Conservation (phyloP, 202 grass and related monocot species). For the Schoenoplectus tabernaemontani region DNA sequence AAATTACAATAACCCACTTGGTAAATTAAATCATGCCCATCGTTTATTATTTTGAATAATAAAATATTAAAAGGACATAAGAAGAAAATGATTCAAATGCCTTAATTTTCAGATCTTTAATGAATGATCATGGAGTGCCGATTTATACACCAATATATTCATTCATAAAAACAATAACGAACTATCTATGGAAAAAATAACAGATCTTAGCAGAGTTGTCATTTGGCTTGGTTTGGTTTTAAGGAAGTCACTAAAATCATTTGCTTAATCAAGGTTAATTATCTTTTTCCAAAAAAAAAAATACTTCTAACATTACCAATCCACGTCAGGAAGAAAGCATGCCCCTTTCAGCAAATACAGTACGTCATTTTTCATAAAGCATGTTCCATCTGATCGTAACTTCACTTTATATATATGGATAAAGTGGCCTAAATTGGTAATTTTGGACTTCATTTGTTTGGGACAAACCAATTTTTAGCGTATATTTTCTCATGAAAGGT, state of each 20-base stretch:
- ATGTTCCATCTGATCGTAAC: too few species aligned
- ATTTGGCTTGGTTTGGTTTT: background rate
- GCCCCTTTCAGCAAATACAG: background rate
- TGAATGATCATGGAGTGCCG: too few species aligned
- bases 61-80: background rate
- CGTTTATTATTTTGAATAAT: background rate
- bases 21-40: background rate
- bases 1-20: background rate
- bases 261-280: background rate
- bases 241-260: background rate
- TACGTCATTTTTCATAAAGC: background rate
- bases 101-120: background rate
- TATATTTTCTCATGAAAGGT: too few species aligned
- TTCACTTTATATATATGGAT: too few species aligned
- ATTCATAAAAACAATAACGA: too few species aligned
- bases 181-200: too few species aligned
- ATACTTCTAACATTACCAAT: background rate
- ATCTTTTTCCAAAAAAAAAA: background rate
- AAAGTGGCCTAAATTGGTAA: background rate
- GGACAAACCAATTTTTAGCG: too few species aligned
- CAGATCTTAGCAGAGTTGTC: too few species aligned
- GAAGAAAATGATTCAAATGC: too few species aligned
- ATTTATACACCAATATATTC: background rate
- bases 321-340: background rate
- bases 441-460: background rate